Conservation (phyloP, 1,284 basidiomycete species). For the Mycosarcoma mackinlayi region DNA sequence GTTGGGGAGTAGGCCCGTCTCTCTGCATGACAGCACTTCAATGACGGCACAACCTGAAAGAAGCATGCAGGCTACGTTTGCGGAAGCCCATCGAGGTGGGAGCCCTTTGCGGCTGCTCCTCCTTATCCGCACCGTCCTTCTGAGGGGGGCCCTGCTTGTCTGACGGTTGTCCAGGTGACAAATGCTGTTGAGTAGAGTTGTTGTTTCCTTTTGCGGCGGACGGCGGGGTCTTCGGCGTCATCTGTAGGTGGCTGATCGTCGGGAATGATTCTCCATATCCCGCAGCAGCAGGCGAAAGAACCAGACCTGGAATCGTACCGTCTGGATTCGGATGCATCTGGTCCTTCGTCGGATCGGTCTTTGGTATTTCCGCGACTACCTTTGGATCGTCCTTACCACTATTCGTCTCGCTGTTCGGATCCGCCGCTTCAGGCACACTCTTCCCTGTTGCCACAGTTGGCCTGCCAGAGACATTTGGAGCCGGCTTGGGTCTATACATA, state of each 20-base stretch:
- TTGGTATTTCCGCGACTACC: slow-evolving; percentile 8
- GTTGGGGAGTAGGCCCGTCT: too few relatives aligned
- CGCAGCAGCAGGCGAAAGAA: neutral
- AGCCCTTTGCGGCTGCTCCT: slow-evolving; percentile 13
- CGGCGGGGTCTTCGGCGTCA: too few relatives aligned
- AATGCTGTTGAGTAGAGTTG: neutral
- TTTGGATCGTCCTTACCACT: slow-evolving; percentile 16
- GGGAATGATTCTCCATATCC: neutral
- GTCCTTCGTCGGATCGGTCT: slow-evolving; percentile 6
- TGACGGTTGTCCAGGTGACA: neutral
- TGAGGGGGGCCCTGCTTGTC: too few relatives aligned
- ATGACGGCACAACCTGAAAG: neutral
- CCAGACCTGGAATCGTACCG: slow-evolving; percentile 9
- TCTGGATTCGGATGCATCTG: slow-evolving; percentile 9
- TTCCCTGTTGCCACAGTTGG: neutral
- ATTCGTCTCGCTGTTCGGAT: neutral
- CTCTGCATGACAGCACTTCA: neutral
- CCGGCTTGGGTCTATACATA: slow-evolving; percentile 19
- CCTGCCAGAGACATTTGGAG: neutral
- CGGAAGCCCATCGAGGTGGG: slow-evolving; percentile 32
- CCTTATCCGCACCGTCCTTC: neutral
- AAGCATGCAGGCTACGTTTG: neutral
- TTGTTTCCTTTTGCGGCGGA: too few relatives aligned
- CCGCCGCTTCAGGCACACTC: neutral
- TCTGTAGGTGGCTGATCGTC: neutral